Evolutionary conservation across 2,329 filamentous ascomycete genomes (phyloP).

Genomic region (Scedosporium apiospermum): DNA sequence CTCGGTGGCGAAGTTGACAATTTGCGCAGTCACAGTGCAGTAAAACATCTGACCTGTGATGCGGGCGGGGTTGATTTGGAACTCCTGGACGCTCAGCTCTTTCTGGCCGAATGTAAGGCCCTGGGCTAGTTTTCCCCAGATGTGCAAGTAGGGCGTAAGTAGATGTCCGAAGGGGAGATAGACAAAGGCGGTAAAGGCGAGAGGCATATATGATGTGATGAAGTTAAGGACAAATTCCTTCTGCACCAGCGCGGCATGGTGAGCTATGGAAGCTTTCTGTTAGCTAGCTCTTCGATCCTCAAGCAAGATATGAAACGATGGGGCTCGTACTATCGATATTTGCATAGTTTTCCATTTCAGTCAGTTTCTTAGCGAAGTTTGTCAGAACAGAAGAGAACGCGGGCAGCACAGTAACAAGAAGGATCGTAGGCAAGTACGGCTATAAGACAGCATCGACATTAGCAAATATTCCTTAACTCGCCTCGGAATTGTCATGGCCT

Average conservation of each 20-base stretch:
- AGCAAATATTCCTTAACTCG: background rate
- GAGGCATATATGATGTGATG: constrained; percentile 86
- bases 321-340: constrained; percentile 57
- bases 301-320: background rate
- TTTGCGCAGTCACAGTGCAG: constrained; percentile 87
- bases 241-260: constrained; percentile 74
- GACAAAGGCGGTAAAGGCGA: constrained; percentile 88
- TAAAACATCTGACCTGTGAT: constrained; percentile 91
- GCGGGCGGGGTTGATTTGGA: constrained; percentile 73
- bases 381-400: constrained; percentile 69
- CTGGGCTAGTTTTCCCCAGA: constrained; percentile 67
- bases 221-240: constrained; percentile 97
- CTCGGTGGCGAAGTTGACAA: constrained; percentile 80
- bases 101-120: constrained; percentile 69
- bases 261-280: constrained; percentile 34
- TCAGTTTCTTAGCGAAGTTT: constrained; percentile 65
- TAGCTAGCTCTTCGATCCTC: background rate
- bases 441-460: constrained; percentile 22
- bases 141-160: constrained; percentile 75
- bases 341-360: constrained; percentile 83
- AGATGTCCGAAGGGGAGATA: constrained; percentile 85
- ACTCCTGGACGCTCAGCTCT: constrained; percentile 54
- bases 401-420: constrained; percentile 75
- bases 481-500: no score
- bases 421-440: constrained; percentile 80